Evolutionary conservation across 371 early-diverging fungal genomes (phyloP).

Genomic region (Blakeslea trispora): DNA sequence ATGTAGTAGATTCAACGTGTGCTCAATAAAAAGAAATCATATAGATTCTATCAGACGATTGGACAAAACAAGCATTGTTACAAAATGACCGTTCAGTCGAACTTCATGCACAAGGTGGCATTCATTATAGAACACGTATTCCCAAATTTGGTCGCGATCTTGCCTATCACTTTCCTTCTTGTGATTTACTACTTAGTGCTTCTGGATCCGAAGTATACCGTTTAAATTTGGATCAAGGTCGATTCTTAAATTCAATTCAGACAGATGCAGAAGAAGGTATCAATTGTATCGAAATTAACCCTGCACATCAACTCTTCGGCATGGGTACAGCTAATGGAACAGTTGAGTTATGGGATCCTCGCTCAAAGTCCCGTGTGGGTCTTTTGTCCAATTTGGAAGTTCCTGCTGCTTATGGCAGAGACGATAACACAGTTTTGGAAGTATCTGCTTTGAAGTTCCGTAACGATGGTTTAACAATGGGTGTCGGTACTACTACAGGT

Average conservation of each 20-base stretch:
- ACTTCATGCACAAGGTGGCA: conserved; percentile 95
- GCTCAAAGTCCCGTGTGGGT: conserved; percentile 76
- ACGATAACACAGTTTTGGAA: conserved; percentile 36
- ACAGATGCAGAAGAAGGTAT: conserved; percentile 78
- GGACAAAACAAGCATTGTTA: conserved; percentile 94
- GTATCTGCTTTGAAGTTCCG: conserved; percentile 83
- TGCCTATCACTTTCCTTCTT: conserved; percentile 89
- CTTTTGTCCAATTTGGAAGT: conserved; percentile 56
- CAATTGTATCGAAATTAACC: conserved; percentile 84
- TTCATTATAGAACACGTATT: conserved; percentile 95
- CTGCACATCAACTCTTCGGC: conserved; percentile 91
- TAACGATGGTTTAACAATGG: conserved; percentile 87
- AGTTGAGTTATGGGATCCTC: conserved; percentile 96
- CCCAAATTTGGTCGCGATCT: conserved; percentile 96
- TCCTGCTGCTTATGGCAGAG: conserved; percentile 48
- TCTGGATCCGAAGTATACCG: conserved; percentile 87
- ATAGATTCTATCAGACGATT: conserved; percentile 94
- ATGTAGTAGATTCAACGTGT: background rate
- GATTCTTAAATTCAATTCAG: conserved; percentile 84
- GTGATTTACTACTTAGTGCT: conserved; percentile 89
- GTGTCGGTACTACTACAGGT: conserved; percentile 91
- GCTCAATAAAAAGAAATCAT: too few species aligned
- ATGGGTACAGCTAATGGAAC: conserved; percentile 88
- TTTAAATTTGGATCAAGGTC: conserved; percentile 94
- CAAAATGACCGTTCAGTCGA: conserved; percentile 95